Percentiles rank a stretch among this genome's conserved stretches.
phyloP scores from a whole-genome alignment of 495 filamentous ascomycete genomes.

The Tuber aestivum region DNA sequence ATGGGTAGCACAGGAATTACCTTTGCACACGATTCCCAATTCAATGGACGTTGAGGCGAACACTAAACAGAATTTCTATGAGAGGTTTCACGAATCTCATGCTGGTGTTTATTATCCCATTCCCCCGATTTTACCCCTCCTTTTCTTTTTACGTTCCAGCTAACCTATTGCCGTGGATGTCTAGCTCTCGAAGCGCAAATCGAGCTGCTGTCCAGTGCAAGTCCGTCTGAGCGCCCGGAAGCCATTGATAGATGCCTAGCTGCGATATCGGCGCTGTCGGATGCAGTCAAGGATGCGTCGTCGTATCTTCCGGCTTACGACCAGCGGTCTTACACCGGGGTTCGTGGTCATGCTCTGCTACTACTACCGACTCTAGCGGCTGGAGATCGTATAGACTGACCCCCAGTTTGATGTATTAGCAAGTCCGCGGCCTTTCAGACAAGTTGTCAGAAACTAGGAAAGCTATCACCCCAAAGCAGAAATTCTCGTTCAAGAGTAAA shows the following conservation, averaged over 20 bases:
- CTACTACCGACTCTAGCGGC: not conserved
- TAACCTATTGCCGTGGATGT: not conserved
- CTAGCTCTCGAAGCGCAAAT: slow-evolving; percentile 34
- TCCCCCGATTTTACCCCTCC: not conserved
- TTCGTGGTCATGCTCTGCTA: slow-evolving; percentile 39
- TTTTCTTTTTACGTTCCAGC: not conserved
- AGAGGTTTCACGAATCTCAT: slow-evolving; percentile 26
- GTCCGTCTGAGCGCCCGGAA: slow-evolving; percentile 51
- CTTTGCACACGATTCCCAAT: not conserved
- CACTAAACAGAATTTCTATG: slow-evolving; percentile 34
- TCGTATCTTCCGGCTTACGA: slow-evolving; percentile 69
- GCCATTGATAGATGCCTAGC: slow-evolving; percentile 63
- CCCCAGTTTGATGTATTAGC: slow-evolving; percentile 45
- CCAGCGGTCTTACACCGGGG: slow-evolving; percentile 66
- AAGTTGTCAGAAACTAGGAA: slow-evolving; percentile 57
- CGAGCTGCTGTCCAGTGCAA: slow-evolving; percentile 11
- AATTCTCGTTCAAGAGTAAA: slow-evolving; percentile 65
- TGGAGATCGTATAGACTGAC: slow-evolving; percentile 5
- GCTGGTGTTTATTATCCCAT: slow-evolving; percentile 4
- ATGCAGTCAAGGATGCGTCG: slow-evolving; percentile 62
- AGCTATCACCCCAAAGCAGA: slow-evolving; percentile 57
- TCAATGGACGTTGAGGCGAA: slow-evolving; percentile 29
- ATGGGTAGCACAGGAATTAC: not conserved
- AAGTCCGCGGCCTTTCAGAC: slow-evolving; percentile 62
- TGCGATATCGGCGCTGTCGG: slow-evolving; percentile 60